phyloP scores from a whole-genome alignment of 345 rosid species.

The Sisymbrium irio region DNA sequence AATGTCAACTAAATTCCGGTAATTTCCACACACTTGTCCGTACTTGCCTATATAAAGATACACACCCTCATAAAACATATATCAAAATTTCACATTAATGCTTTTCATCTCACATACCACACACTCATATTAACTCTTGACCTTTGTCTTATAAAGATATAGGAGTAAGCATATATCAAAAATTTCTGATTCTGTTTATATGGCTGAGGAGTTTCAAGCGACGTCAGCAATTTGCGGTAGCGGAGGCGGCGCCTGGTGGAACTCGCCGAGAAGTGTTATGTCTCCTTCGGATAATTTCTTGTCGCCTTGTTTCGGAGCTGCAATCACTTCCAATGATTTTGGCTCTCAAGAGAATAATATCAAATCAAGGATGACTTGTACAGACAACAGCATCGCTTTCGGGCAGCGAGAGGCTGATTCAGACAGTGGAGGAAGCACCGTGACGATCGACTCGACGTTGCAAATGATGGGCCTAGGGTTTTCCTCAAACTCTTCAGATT shows the following conservation, averaged over 20 bases:
- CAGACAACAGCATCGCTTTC: constrained; percentile 31
- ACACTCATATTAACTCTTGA: constrained; percentile 16
- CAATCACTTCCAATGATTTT: constrained; percentile 28
- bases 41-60: constrained; percentile 35
- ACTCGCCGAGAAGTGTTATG: constrained; percentile 36
- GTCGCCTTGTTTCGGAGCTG: constrained; percentile 34
- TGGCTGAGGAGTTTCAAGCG: constrained; percentile 38
- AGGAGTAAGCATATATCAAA: neutral
- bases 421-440: constrained; percentile 42
- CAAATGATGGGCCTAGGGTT: constrained; percentile 41
- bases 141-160: constrained; percentile 4
- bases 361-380: constrained; percentile 28
- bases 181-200: constrained; percentile 3
- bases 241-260: constrained; percentile 35
- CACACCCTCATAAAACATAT: constrained; percentile 23
- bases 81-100: constrained; percentile 7
- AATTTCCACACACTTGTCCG: constrained; percentile 41
- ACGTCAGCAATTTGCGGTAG: constrained; percentile 33
- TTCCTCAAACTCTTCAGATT: constrained; percentile 33
- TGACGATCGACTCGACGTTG: constrained; percentile 35
- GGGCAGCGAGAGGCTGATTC: constrained; percentile 38
- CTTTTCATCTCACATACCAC: constrained; percentile 18
- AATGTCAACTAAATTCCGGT: constrained; percentile 41
- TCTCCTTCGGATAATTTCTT: constrained; percentile 33
- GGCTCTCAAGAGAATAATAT: constrained; percentile 22